Conservation (phyloP, 768 basidiomycete species). For the Mycena alexandri region DNA sequence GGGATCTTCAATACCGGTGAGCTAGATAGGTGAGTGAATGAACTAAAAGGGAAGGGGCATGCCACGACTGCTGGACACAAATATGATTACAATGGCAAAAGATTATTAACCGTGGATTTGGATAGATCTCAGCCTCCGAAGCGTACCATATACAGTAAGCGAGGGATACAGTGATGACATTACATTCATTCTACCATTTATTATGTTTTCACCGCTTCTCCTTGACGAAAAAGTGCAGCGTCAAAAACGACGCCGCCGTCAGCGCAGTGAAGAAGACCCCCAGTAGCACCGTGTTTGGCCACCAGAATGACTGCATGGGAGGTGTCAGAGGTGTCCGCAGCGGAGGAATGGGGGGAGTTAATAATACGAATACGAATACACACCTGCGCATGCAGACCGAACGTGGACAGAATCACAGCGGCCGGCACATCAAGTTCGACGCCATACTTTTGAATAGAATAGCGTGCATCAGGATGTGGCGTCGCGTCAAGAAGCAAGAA, state of each 20-base stretch:
- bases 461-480: conserved; percentile 8
- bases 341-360: conserved; percentile 36
- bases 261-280: conserved; percentile 89
- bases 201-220: conserved; percentile 64
- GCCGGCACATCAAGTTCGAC: conserved; percentile 97
- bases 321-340: background rate
- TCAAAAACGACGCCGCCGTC: conserved; percentile 81
- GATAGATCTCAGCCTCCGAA: conserved; percentile 11
- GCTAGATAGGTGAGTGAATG: no score
- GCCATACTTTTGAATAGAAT: conserved; percentile 84
- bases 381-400: conserved; percentile 91
- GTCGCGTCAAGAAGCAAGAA: background rate
- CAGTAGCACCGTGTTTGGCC: conserved; percentile 92
- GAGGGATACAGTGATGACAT: background rate
- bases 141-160: conserved; percentile 4
- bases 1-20: no score
- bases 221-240: conserved; percentile 90
- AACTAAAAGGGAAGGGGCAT: no score
- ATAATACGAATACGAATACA: conserved; percentile 38
- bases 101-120: conserved; percentile 27
- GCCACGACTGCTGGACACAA: background rate
- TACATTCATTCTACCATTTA: background rate
- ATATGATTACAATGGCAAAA: conserved; percentile 8
- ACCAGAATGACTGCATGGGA: conserved; percentile 87
- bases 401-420: conserved; percentile 93